Conservation (phyloP, 2,329 filamentous ascomycete species). For the Fusarium succisae region DNA sequence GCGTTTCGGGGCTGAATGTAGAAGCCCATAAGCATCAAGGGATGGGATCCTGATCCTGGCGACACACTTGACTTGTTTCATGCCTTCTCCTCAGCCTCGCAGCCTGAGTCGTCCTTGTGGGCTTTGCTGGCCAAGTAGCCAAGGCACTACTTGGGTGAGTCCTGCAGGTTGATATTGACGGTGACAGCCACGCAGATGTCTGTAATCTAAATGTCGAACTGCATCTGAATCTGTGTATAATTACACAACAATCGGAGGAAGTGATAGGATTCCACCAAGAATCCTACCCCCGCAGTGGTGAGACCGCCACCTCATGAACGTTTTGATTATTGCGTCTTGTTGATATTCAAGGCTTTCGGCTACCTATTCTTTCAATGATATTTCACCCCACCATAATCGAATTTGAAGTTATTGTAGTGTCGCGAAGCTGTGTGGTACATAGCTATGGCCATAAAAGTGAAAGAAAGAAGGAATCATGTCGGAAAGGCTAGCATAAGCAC, state of each 20-base stretch:
- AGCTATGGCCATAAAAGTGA: not conserved
- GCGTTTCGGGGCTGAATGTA: constrained; percentile 18
- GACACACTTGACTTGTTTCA: constrained; percentile 35
- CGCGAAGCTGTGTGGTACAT: not conserved
- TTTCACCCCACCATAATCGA: constrained; percentile 14
- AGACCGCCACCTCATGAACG: constrained; percentile 19
- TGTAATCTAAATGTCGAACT: not conserved
- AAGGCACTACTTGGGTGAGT: not conserved
- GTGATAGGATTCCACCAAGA: constrained; percentile 8
- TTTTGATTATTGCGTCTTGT: constrained; percentile 2
- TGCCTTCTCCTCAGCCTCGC: constrained; percentile 31
- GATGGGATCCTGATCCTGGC: constrained; percentile 21
- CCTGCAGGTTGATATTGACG: not conserved
- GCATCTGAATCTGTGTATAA: not conserved
- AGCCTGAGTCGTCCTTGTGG: not conserved
- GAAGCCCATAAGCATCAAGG: constrained; percentile 15
- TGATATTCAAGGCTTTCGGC: constrained; percentile 4
- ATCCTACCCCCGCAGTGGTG: constrained; percentile 18
- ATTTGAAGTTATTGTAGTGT: not conserved
- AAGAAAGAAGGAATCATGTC: not conserved
- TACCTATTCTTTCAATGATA: constrained; percentile 1
- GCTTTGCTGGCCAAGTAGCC: not conserved
- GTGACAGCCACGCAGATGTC: not conserved
- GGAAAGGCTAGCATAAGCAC: not conserved
- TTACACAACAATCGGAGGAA: not conserved